phyloP scores from a whole-genome alignment of 495 filamentous ascomycete genomes.

The Apodospora peruviana region DNA sequence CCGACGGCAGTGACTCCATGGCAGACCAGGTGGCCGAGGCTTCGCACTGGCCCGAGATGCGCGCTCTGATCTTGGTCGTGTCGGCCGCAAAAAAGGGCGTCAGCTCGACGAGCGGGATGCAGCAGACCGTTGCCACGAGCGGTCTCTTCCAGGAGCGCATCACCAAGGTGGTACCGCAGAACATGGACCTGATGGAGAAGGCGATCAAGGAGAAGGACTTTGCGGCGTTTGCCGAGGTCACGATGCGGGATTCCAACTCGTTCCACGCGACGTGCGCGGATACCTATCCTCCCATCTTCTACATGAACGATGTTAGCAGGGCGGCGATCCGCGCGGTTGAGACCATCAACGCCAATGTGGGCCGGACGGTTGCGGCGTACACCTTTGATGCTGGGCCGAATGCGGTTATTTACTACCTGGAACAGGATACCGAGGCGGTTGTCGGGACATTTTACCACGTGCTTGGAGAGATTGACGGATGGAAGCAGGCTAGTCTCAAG shows the following conservation, averaged over 20 bases:
- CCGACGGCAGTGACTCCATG: conserved; percentile 75
- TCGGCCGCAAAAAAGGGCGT: conserved; percentile 93
- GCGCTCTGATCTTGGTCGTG: conserved; percentile 82
- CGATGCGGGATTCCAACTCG: conserved; percentile 92
- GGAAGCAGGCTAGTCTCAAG: conserved; percentile 42
- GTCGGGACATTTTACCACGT: conserved; percentile 61
- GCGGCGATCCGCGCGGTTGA: conserved; percentile 85
- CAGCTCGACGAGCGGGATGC: conserved; percentile 87
- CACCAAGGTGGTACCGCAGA: conserved; percentile 65
- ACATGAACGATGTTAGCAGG: conserved; percentile 87
- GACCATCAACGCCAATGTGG: conserved; percentile 70
- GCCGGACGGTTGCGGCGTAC: conserved; percentile 78
- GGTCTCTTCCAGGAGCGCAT: conserved; percentile 72
- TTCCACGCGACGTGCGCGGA: conserved; percentile 96
- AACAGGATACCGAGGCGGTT: conserved; percentile 65
- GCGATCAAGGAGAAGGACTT: conserved; percentile 78
- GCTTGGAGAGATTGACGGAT: conserved; percentile 53
- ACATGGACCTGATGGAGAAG: conserved; percentile 82
- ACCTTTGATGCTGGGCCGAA: conserved; percentile 98
- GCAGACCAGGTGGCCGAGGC: conserved; percentile 83
- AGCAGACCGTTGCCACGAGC: conserved; percentile 86
- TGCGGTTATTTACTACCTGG: conserved; percentile 88
- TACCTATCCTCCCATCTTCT: conserved; percentile 95
- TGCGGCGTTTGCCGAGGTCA: conserved; percentile 76
- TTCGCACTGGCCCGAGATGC: conserved; percentile 91